Base-by-base conservation (phyloP, 768 basidiomycete species). In the Phlegmacium glaucopus region DNA sequence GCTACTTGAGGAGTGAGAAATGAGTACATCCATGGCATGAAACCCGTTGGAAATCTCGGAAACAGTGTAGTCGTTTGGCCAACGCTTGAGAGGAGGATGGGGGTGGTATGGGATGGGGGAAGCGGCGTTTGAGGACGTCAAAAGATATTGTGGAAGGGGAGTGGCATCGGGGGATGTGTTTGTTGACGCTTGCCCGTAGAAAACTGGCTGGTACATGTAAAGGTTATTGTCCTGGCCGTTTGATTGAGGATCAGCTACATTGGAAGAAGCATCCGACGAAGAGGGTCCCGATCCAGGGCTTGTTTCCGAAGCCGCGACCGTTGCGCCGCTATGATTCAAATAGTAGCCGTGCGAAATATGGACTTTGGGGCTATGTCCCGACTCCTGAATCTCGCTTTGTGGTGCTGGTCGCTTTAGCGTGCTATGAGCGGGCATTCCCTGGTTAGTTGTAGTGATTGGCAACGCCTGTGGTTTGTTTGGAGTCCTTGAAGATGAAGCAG, bases 41-140 rank as follows among this genome's bases (percentile, higher is more conserved):
- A 87, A 85, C 1, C 85, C 85, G 1, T 63, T 59, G 1, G 82
- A 75, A 47, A 87, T 70, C 59, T 87, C 84, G 42, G 72, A 74
- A 16, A 87, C 85, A 8, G 80, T 81, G 60, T 83, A 85, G 64
- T 87, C 85, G 57, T 86, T 85, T 29, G 85, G 85, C 85, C 85
- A 87, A 11, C 83, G 78, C 58, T 85, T 86, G 25, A 83, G 67
- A 2, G 82, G 81, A 2, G 82, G 80, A 53, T 82, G 81, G 0
- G 81, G 74, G 53, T 79, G 78, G 45, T 78, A 76, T 2, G 80
- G 72, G 39, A 75, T 71, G 18, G 69, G 54, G 1, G 63, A 45
- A 9, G 62, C 48, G 4, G 61, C 37, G 4, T 60, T 54, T 10
- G 57, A 58, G 27, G 66, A 63, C n/a, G 55, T 47, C 25, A 62